These are phyloP conservation scores for Calonectria honghensis DNA, from an alignment of 2,329 filamentous ascomycete species.

Conservation along the genomic window DNA sequence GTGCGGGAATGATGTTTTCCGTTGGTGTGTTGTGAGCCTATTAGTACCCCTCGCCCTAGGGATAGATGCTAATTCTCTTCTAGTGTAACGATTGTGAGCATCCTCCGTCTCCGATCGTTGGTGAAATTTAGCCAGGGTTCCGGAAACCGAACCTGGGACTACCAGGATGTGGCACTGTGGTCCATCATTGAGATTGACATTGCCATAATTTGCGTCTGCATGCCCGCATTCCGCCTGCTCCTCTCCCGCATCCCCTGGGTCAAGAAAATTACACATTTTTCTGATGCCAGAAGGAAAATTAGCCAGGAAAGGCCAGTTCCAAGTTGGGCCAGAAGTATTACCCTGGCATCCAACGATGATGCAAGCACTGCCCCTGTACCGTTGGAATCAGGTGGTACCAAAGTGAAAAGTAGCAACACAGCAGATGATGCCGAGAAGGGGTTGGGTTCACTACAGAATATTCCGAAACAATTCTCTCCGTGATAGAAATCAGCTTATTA, in stretches of 20 bases:
- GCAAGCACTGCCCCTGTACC: background rate
- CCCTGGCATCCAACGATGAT: background rate
- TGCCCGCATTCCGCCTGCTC: conserved; percentile 16
- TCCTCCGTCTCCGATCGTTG: conserved; percentile 10
- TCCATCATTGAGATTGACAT: conserved; percentile 25
- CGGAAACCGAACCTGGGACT: conserved; percentile 22
- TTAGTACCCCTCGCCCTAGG: background rate
- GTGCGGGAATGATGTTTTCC: conserved; percentile 16
- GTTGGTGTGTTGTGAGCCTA: conserved; percentile 4
- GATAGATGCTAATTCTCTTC: background rate
- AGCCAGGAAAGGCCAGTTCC: background rate
- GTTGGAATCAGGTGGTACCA: background rate
- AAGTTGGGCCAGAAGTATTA: background rate
- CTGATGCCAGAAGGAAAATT: background rate
- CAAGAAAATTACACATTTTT: background rate
- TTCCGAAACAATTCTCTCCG: background rate
- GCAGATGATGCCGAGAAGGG: background rate
- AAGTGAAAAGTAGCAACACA: background rate
- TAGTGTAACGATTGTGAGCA: conserved; percentile 27
- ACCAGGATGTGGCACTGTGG: conserved; percentile 8
- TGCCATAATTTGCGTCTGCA: conserved; percentile 24
- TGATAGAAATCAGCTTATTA: background rate
- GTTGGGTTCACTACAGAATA: background rate
- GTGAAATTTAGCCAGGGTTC: background rate
- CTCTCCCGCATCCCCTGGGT: background rate